Conservation (phyloP, 805 yeast genomes). For the Candida easanensis region DNA sequence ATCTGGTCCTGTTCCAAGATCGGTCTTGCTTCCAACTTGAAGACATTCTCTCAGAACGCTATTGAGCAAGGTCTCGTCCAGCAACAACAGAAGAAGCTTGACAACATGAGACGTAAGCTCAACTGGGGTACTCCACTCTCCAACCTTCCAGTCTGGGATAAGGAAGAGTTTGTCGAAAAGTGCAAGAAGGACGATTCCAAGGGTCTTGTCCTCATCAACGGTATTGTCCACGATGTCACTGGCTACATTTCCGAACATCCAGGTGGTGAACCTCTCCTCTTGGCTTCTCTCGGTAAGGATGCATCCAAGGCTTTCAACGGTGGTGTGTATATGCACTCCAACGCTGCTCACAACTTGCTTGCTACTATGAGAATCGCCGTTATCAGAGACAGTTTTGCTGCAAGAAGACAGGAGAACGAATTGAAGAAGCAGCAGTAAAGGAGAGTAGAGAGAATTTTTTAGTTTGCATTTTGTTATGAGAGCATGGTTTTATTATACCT, state of each 20-base stretch:
- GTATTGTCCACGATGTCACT: conserved; percentile 76
- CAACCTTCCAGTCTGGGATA: conserved; percentile 73
- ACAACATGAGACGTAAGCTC: conserved; percentile 55
- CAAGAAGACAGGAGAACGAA: conserved; percentile 24
- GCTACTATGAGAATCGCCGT: conserved; percentile 87
- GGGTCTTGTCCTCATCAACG: conserved; percentile 69
- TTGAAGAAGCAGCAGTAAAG: conserved; percentile 17
- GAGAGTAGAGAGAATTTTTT: no score
- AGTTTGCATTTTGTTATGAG: no score
- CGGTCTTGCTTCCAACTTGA: conserved; percentile 67
- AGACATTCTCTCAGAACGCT: conserved; percentile 75
- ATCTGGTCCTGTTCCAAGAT: conserved; percentile 59
- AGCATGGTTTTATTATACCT: no score
- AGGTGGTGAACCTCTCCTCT: conserved; percentile 74
- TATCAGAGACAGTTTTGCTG: conserved; percentile 60
- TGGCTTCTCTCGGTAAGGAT: conserved; percentile 74
- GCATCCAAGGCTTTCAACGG: conserved; percentile 87
- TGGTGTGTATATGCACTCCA: conserved; percentile 81
- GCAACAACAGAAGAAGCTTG: conserved; percentile 79
- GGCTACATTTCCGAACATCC: conserved; percentile 74
- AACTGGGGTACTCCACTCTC: conserved; percentile 75
- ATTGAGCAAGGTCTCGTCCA: conserved; percentile 80
- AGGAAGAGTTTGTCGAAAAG: conserved; percentile 47
- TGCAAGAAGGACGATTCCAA: conserved; percentile 37
- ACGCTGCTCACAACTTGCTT: conserved; percentile 80